These are phyloP conservation scores for Osmanthus fragrans DNA, from an alignment of 257 asterid species.

Conservation along the genomic window DNA sequence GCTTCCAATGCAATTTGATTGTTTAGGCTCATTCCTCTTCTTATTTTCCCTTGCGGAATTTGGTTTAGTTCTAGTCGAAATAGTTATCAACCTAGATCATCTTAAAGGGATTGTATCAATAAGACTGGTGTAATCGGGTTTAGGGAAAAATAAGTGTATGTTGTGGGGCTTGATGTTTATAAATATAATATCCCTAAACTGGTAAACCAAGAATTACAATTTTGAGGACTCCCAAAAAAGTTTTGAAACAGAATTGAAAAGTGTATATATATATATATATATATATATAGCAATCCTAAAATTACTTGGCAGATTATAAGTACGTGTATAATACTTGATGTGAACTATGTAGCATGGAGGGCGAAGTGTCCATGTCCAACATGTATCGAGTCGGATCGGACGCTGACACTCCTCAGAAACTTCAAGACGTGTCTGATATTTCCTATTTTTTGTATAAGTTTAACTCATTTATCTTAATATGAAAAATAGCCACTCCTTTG, in stretches of 20 bases:
- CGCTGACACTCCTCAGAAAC: no score
- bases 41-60: background rate
- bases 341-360: background rate
- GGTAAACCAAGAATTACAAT: background rate
- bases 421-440: no score
- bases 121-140: background rate
- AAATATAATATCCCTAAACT: background rate
- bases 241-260: background rate
- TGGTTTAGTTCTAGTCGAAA: background rate
- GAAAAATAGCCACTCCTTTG: no score
- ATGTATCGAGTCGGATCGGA: no score
- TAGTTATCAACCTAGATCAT: background rate
- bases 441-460: no score
- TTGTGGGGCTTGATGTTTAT: background rate
- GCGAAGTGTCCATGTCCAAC: background rate
- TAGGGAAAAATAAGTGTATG: background rate
- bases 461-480: no score
- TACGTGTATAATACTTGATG: background rate
- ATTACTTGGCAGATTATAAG: background rate
- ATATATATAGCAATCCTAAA: background rate
- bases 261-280: background rate
- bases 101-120: background rate
- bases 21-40: no score
- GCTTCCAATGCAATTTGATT: background rate
- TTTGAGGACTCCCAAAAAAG: background rate